Evolutionary conservation across 2,329 filamentous ascomycete genomes (phyloP).

Genomic region (Trichoderma asperellum): DNA sequence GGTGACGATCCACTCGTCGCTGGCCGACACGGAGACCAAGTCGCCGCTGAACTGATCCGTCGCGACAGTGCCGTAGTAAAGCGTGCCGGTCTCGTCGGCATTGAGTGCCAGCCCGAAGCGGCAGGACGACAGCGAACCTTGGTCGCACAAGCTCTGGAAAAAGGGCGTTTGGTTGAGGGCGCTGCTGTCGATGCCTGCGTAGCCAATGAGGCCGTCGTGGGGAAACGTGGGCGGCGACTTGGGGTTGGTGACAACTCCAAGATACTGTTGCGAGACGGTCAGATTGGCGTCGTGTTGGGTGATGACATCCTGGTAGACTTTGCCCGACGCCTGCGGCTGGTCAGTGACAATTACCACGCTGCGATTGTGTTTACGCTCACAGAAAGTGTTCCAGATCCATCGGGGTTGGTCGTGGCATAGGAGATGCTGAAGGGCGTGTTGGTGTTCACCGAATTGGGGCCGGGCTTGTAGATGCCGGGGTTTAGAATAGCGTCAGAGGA

Average conservation of each 20-base stretch:
- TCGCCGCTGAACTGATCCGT: constrained; percentile 27
- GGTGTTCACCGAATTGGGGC: constrained; percentile 23
- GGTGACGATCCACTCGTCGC: constrained; percentile 26
- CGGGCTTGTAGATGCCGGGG: constrained; percentile 32
- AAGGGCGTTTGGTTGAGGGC: constrained; percentile 29
- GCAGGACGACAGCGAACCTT: constrained; percentile 30
- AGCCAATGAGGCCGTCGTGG: constrained; percentile 33
- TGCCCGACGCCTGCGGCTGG: constrained; percentile 28
- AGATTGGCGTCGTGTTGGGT: constrained; percentile 31
- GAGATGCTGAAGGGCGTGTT: constrained; percentile 28
- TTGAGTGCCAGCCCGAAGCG: constrained; percentile 33
- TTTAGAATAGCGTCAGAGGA: constrained; percentile 32
- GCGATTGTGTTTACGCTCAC: constrained; percentile 22
- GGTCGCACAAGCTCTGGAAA: constrained; percentile 31
- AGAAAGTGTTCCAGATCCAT: constrained; percentile 30
- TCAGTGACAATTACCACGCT: background rate
- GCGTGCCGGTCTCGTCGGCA: constrained; percentile 31
- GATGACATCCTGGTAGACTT: constrained; percentile 31
- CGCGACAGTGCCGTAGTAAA: constrained; percentile 32
- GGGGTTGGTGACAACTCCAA: constrained; percentile 30
- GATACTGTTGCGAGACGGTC: constrained; percentile 28
- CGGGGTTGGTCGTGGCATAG: constrained; percentile 32
- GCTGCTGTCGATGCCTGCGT: constrained; percentile 24
- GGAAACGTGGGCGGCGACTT: constrained; percentile 29
- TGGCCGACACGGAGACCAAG: constrained; percentile 15